Percentiles rank a stretch among this genome's conserved stretches.
Conservation (phyloP, 352 stramenopile genomes). For the Pythium apleroticum region DNA sequence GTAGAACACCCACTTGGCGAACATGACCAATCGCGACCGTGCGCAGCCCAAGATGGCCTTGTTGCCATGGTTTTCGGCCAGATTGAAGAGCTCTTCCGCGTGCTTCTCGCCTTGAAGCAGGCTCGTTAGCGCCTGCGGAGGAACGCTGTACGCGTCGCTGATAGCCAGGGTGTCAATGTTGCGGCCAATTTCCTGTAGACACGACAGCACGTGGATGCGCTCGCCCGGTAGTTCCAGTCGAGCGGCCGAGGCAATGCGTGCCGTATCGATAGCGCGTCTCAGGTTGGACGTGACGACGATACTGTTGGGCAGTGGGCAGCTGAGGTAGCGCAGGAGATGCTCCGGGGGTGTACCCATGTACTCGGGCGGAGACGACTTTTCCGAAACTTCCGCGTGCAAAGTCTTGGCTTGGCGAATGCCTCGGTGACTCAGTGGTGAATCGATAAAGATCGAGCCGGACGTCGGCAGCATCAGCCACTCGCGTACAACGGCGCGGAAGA, state of each 20-base stretch:
- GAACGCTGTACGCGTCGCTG: slow-evolving; percentile 46
- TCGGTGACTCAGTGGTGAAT: slow-evolving; percentile 74
- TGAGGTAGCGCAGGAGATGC: slow-evolving; percentile 48
- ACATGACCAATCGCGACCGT: slow-evolving; percentile 54
- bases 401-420: slow-evolving; percentile 59
- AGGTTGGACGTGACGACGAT: slow-evolving; percentile 77
- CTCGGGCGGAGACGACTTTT: slow-evolving; percentile 24
- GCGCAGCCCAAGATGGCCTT: slow-evolving; percentile 68
- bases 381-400: slow-evolving; percentile 48
- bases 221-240: slow-evolving; percentile 54
- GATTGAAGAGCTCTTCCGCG: slow-evolving; percentile 70
- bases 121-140: slow-evolving; percentile 33
- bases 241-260: slow-evolving; percentile 66
- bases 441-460: slow-evolving; percentile 76
- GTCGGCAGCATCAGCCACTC: slow-evolving; percentile 75
- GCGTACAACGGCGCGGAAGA: slow-evolving; percentile 53
- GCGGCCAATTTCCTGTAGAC: slow-evolving; percentile 81
- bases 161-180: slow-evolving; percentile 87
- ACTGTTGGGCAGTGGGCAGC: slow-evolving; percentile 44
- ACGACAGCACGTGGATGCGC: slow-evolving; percentile 79
- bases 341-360: slow-evolving; percentile 18
- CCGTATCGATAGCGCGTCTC: slow-evolving; percentile 75
- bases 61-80: slow-evolving; percentile 79
- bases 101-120: slow-evolving; percentile 41
- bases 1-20: slow-evolving; percentile 66